Conservation (phyloP, 2,329 filamentous ascomycete species). For the Colletotrichum echinochloae region DNA sequence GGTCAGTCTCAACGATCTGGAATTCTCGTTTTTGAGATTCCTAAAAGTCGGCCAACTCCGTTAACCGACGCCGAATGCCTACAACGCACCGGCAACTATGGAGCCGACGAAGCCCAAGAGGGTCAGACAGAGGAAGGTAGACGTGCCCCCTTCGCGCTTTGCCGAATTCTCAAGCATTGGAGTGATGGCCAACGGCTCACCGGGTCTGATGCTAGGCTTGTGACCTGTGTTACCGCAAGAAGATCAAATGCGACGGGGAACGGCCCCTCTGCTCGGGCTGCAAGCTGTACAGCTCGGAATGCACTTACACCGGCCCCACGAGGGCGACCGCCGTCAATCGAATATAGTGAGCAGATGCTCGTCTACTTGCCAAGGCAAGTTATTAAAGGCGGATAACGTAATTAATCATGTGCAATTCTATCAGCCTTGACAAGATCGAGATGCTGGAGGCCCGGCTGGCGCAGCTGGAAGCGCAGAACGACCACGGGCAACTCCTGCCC, state of each 20-base stretch:
- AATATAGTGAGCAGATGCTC: background rate
- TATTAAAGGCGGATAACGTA: fast-evolving
- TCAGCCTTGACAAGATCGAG: conserved; percentile 22
- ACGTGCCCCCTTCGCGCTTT: background rate
- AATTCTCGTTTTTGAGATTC: background rate
- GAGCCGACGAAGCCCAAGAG: conserved; percentile 19
- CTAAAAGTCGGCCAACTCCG: background rate
- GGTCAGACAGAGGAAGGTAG: conserved; percentile 29
- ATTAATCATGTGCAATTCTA: background rate
- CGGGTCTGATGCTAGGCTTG: conserved; percentile 15
- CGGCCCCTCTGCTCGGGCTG: conserved; percentile 35
- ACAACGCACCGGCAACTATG: background rate
- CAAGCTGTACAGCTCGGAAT: conserved; percentile 32
- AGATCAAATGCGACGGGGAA: conserved; percentile 35
- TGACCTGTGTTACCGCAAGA: conserved; percentile 34
- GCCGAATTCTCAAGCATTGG: no score
- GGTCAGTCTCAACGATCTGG: background rate
- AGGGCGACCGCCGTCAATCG: background rate
- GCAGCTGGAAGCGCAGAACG: conserved; percentile 22
- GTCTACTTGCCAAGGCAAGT: fast-evolving
- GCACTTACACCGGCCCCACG: conserved; percentile 32
- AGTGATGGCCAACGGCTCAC: no score
- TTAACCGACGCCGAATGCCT: background rate
- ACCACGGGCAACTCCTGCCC: background rate
- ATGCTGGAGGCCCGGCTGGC: conserved; percentile 21